Evolutionary conservation across 2,329 filamentous ascomycete species (phyloP), one percentile per base, ranked within the genome.

Genomic region (Diaporthe citri): DNA sequence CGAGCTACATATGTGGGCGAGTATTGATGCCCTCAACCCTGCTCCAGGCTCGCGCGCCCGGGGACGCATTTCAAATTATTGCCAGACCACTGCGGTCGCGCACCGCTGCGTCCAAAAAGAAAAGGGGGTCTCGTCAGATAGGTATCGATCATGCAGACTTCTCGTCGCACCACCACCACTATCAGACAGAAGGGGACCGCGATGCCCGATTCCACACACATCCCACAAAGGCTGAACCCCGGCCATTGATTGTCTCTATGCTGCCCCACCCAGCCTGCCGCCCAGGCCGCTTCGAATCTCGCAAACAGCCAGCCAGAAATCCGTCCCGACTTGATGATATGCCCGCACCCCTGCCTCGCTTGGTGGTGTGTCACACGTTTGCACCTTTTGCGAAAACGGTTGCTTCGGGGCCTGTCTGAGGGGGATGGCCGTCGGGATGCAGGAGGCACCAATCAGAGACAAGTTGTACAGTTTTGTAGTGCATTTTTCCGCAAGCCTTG

Each of bases 381-480:
- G 41, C 67, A 71, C 46, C 51, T 51, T 48, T 51, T 51, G 69
- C 60, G 72, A 72, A 43, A 57, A 66, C 67, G 73, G 73, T 70
- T 67, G 52, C 56, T 67, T 71, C 59, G 69, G 67, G 69, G 41
- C 66, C 66, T 60, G 70, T 72, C 73, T 73, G 56, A 52, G 51
- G 71, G 75, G 60, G 60, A 62, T 69, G 48, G 46, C 75, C 67
- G 59, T 52, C 75, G 39, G 55, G 70, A 72, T 74, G 70, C 64
- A 57, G 73, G 62, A 75, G 43, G 70, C 70, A 64, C 75, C 75
- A 75, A 75, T 76, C 55, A 72, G 72, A 75, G 55, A 73, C 69
- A 41, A 75, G 64, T 60, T 36, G 56, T 57, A 57, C 69, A 56
- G 66, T 51, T 66, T 59, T 55, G 67, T 64, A 56, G 41, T 64